phyloP scores from a whole-genome alignment of 371 early-diverging fungal genomes.

The Homolaphlyctis polyrhiza region DNA sequence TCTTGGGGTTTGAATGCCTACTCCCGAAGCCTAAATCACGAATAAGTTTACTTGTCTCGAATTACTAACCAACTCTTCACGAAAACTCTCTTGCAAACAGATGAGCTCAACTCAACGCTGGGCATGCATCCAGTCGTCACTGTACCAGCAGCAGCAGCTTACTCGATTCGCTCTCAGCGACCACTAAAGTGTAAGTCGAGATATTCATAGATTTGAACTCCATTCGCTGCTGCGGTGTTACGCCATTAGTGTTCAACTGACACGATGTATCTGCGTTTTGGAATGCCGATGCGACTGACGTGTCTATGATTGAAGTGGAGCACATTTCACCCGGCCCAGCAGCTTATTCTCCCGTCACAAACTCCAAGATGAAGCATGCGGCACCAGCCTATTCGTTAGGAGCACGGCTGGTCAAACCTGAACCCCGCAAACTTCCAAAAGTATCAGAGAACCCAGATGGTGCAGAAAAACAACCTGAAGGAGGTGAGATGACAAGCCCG shows the following conservation, averaged over 20 bases:
- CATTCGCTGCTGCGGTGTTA: no score
- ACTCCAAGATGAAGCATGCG: constrained; percentile 38
- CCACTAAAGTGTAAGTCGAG: constrained; percentile 34
- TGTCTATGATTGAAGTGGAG: constrained; percentile 24
- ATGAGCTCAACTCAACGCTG: constrained; percentile 35
- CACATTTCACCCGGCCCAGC: constrained; percentile 46
- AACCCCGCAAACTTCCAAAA: constrained; percentile 15
- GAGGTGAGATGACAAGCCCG: no score
- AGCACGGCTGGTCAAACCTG: constrained; percentile 24
- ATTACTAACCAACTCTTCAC: no score
- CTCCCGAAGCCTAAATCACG: background rate
- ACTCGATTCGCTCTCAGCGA: constrained; percentile 43
- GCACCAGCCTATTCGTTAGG: constrained; percentile 44
- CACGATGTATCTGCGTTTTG: no score
- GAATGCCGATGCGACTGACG: no score
- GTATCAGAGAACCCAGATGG: background rate
- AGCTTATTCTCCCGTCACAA: constrained; percentile 34
- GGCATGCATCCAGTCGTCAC: constrained; percentile 41
- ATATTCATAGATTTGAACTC: background rate
- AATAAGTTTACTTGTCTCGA: constrained; percentile 4
- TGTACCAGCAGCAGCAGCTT: constrained; percentile 39
- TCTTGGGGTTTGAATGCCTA: no score
- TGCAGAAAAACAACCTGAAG: no score
- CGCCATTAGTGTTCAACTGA: no score
- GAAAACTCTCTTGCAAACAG: no score